Percentiles rank a stretch among this genome's conserved stretches.
Conservation (phyloP, 129 eudicot species). For the Pseudognaphalium luteoalbum region DNA sequence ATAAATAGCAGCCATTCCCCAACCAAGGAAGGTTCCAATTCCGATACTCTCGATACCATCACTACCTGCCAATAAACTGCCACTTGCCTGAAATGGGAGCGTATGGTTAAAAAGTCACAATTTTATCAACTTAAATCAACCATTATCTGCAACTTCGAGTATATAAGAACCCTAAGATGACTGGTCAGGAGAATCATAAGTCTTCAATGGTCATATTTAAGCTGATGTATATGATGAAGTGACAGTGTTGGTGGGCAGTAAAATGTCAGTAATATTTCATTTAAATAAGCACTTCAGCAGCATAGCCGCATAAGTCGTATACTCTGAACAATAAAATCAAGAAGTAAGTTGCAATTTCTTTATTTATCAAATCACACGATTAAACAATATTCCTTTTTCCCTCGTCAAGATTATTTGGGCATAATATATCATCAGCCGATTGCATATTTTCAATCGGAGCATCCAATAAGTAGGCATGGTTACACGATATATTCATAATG, state of each 20-base stretch:
- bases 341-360: not conserved
- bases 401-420: not conserved
- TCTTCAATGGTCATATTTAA: not conserved
- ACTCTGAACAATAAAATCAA: not conserved
- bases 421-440: not conserved
- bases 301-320: too few relatives aligned
- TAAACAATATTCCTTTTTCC: not conserved
- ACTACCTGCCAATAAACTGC: slow-evolving; percentile 26
- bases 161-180: not conserved
- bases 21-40: slow-evolving; percentile 68
- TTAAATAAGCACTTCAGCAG: not conserved
- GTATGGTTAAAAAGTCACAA: slow-evolving; percentile 10
- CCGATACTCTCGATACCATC: slow-evolving; percentile 34
- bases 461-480: not conserved
- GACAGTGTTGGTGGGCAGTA: not conserved
- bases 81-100: slow-evolving; percentile 43
- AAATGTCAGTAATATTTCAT: not conserved
- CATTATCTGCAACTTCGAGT: not conserved
- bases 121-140: not conserved
- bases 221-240: not conserved
- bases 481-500: not conserved
- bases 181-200: not conserved
- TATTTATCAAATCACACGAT: too few relatives aligned
- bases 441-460: not conserved
- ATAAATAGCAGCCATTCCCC: slow-evolving; percentile 92